Percentiles rank a stretch among this genome's conserved stretches.
These are phyloP conservation scores for Penium margaritaceum DNA, from an alignment of 139 green algal species.

Conservation along the genomic window DNA sequence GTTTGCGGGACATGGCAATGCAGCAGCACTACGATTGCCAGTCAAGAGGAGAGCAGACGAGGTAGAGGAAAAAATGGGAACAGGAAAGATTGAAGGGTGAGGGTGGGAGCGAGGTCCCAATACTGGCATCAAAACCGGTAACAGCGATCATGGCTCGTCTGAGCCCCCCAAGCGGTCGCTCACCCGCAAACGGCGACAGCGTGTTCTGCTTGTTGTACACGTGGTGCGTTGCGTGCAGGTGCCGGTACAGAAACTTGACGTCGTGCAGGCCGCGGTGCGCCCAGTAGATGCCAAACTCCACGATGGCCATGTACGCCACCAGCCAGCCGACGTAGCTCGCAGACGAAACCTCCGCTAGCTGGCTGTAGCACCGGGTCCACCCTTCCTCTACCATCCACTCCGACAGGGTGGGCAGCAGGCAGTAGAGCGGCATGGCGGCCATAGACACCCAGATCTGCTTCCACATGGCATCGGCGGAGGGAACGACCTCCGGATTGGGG, in stretches of 20 bases:
- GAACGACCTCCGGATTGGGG: background rate
- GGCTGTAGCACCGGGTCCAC: conserved; percentile 71
- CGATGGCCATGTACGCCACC: conserved; percentile 73
- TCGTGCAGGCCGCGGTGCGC: conserved; percentile 81
- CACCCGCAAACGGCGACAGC: conserved; percentile 81
- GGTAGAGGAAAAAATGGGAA: no score
- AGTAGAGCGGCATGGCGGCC: conserved; percentile 75
- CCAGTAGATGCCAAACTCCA: conserved; percentile 95
- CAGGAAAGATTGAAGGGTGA: no score
- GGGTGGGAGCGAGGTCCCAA: no score
- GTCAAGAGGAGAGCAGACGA: no score
- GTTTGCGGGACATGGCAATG: no score
- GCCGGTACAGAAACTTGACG: conserved; percentile 59
- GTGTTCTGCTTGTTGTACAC: conserved; percentile 98
- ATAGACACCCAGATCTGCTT: conserved; percentile 66
- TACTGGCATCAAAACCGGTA: no score
- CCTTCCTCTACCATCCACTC: conserved; percentile 73
- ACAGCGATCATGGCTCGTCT: no score
- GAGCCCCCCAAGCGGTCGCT: no score
- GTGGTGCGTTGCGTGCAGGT: conserved; percentile 80
- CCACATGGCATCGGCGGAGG: conserved; percentile 32
- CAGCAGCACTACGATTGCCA: no score
- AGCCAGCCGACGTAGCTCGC: conserved; percentile 66
- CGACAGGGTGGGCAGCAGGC: conserved; percentile 65
- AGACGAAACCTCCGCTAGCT: conserved; percentile 66